phyloP scores from a whole-genome alignment of 2,329 filamentous ascomycete genomes.

The Cladosporium colombiae region DNA sequence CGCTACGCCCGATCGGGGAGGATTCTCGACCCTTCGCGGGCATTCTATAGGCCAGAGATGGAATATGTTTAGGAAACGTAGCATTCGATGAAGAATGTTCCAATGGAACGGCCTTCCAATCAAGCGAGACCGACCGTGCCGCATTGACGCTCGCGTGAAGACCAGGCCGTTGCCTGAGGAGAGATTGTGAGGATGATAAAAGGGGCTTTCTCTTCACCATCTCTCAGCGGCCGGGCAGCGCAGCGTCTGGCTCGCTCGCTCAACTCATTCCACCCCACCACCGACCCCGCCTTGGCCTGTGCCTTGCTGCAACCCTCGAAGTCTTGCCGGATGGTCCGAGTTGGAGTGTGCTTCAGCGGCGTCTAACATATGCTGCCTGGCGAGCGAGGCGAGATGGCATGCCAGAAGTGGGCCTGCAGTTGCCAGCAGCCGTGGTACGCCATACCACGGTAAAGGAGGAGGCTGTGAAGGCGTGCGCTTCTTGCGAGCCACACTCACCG shows the following conservation, averaged over 20 bases:
- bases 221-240: not conserved
- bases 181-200: not conserved
- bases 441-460: not conserved
- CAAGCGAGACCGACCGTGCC: not conserved
- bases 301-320: conserved; percentile 15
- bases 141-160: conserved; percentile 6
- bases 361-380: not conserved
- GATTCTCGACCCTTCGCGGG: conserved; percentile 14
- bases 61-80: not conserved
- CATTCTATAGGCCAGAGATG: conserved; percentile 1
- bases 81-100: not conserved
- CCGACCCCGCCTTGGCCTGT: conserved; percentile 15
- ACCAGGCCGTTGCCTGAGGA: conserved; percentile 1
- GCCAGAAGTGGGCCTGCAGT: not conserved
- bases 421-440: not conserved
- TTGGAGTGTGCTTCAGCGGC: not conserved
- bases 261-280: conserved; percentile 14
- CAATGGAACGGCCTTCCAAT: not conserved
- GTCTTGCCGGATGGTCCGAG: conserved; percentile 11
- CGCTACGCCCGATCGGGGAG: conserved; percentile 1
- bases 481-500: not conserved
- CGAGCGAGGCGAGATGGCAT: conserved; percentile 6
- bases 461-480: conserved; percentile 3
- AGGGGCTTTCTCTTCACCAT: conserved; percentile 12
- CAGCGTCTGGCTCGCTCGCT: not conserved